Conservation (phyloP, 805 yeast genomes). For the Barnettozyma californica region DNA sequence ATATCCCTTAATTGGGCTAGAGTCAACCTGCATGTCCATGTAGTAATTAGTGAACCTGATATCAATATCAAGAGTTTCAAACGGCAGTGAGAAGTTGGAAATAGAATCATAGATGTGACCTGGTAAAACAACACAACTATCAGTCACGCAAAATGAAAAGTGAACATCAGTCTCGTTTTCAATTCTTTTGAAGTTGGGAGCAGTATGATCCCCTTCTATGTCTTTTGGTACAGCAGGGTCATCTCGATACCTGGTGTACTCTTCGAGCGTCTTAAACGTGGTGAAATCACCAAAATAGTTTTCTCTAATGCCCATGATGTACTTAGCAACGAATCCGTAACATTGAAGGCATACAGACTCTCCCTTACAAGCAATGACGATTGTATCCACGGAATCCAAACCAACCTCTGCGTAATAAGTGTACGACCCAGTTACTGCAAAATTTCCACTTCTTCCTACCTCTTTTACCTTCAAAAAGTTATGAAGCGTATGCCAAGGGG, state of each 20-base stretch:
- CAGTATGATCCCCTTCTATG: neutral
- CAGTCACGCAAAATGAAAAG: conserved; percentile 62
- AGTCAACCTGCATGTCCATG: conserved; percentile 83
- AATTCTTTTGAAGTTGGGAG: conserved; percentile 32
- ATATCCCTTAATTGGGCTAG: conserved; percentile 48
- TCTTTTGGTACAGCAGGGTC: neutral
- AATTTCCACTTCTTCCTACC: conserved; percentile 64
- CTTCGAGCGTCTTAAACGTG: conserved; percentile 85
- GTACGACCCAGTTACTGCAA: conserved; percentile 60
- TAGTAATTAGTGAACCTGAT: conserved; percentile 85
- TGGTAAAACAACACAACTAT: conserved; percentile 73
- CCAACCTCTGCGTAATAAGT: conserved; percentile 54
- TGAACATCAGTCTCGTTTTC: conserved; percentile 76
- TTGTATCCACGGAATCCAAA: conserved; percentile 62
- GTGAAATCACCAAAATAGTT: conserved; percentile 86
- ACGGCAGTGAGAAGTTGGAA: conserved; percentile 55
- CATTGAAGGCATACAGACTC: conserved; percentile 62
- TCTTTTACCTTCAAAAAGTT: conserved; percentile 59
- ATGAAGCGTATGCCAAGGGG: conserved; percentile 87
- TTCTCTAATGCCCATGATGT: conserved; percentile 69
- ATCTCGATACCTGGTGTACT: conserved; percentile 41
- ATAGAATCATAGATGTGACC: conserved; percentile 59
- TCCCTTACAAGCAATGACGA: conserved; percentile 60
- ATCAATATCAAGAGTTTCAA: conserved; percentile 68
- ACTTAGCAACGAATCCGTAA: conserved; percentile 76